Evolutionary conservation across 306 rosid species (phyloP), one percentile per base, ranked within the genome.

Genomic region (Elaeagnus macrophylla): DNA sequence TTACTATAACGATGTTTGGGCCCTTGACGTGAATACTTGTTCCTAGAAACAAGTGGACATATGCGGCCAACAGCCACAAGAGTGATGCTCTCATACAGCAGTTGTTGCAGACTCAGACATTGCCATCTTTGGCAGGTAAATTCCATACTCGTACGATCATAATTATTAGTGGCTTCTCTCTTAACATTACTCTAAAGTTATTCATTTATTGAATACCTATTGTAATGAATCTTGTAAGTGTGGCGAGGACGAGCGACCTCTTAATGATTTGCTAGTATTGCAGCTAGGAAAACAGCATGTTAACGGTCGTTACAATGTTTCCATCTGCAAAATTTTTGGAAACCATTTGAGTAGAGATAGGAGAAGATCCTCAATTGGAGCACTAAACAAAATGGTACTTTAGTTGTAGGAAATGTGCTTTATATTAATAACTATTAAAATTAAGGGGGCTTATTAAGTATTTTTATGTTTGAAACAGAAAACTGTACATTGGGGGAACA

Each of bases 221-320:
- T 25, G n/a, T n/a, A n/a, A 25, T 25, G 32, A 25, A 25, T 25
- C 32, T 25, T 25, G 32, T 74, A 91, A 96, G 62, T 91, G 99
- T 51, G 96, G 99, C 45, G 96, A 91, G 70, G 96, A 87, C 36
- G 99, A 91, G 63, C 89, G 87, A 39, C 99, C 99, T 60, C 80
- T 91, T 51, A 77, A 87, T 61, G 95, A 87, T 68, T 40, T 91
- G 65, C 53, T 91, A 60, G 81, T 91, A 48, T 66, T 91, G 83
- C 95, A 87, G 75, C 83, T 91, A n/a, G 89, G 85, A 48, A 81
- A 72, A 12, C 86, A 82, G 52, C 93, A 75, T 55, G 87, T 78
- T 0, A 76, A 74, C 18, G 93, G 75, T 35, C 76, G 78, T 37
- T 77, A 77, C 79, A 72, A 82, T 66, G 52, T 79, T 60, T 79